phyloP scores from a whole-genome alignment of 805 yeast species.

The Metschnikowia dekortorum region DNA sequence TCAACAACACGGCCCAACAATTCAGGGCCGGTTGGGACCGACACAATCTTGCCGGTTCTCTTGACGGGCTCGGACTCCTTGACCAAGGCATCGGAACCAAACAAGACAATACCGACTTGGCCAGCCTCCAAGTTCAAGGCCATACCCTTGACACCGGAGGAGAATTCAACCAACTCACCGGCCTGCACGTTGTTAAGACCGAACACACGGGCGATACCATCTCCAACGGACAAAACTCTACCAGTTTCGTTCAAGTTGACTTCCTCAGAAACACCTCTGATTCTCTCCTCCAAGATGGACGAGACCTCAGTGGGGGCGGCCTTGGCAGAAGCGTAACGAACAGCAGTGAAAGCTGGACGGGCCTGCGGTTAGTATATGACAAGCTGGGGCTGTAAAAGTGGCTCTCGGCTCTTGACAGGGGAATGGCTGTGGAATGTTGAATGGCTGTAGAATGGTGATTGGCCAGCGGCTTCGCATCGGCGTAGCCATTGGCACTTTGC shows the following conservation, averaged over 20 bases:
- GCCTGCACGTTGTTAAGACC: constrained; percentile 99
- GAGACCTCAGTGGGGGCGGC: constrained; percentile 99
- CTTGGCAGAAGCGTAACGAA: constrained; percentile 91
- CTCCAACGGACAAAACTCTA: constrained; percentile 98
- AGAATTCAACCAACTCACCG: constrained; percentile 98
- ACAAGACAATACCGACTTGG: constrained; percentile 99
- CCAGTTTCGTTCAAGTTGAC: constrained; percentile 99
- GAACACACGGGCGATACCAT: constrained; percentile 99
- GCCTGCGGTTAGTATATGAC: constrained; percentile 46
- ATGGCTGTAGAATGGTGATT: too few relatives aligned
- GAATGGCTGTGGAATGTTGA: too few relatives aligned
- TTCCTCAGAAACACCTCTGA: constrained; percentile 98
- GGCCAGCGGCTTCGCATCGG: too few relatives aligned
- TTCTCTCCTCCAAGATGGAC: constrained; percentile 97
- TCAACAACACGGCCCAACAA: constrained; percentile 99
- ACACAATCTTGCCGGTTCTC: constrained; percentile 99
- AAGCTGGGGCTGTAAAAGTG: too few relatives aligned
- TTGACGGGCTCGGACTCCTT: constrained; percentile 99
- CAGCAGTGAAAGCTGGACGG: constrained; percentile 66
- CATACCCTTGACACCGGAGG: constrained; percentile 99
- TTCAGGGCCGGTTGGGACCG: constrained; percentile 98
- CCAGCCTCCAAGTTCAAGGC: constrained; percentile 99
- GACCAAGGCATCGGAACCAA: constrained; percentile 98
- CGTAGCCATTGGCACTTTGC: too few relatives aligned
- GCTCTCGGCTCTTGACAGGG: too few relatives aligned